Base-by-base conservation (phyloP, 345 rosid species). In the Pugionium cornutum region DNA sequence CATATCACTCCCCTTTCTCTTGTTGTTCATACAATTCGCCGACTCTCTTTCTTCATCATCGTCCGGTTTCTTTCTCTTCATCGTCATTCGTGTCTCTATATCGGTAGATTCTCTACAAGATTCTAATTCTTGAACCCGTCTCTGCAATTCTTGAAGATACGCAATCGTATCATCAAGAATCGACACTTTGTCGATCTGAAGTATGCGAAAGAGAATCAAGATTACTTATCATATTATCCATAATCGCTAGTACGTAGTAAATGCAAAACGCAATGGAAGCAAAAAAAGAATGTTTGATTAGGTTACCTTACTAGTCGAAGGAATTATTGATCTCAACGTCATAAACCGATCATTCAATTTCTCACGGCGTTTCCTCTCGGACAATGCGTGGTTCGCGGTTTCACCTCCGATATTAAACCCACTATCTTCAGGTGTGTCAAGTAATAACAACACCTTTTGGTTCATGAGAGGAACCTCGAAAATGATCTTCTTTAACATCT, bases 141-240 rank as follows among this genome's bases (percentile, higher is more conserved):
- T 91, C 65, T 79, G 85, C 0, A 95, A 83, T 72, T 83, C 87
- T 72, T 84, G 84, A 8, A 91, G 76, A 62, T 86, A 87, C 59
- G 78, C 77, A 34, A 95, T 91, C 3, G 99, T 82, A 67, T 80
- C 86, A 63, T 95, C 97, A 68, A 95, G 86, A 68, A 89, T 79
- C 0, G 91, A 80, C 36, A 85, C 82, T 65, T 86, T 78, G 70
- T 89, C 95, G 11, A 63, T 77, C 97, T 95, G 84, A 82, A 77
- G 33, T 42, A 77, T 31, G 5, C 3, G 28, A 36, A 36, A 36
- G 2, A 3, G 5, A 36, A 36, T 5, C 5, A 36, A 36, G 6
- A 36, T 18, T 18, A 18, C 18, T 18, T 18, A 18, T 18, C 18
- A 18, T 18, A 18, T 18, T 18, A 34, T 34, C 18, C 30, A 31